A percentile compares a stretch with the other conserved stretches of the same genome.
Conservation (phyloP, 2,329 filamentous ascomycete genomes). For the Hymenoscyphus linearis region DNA sequence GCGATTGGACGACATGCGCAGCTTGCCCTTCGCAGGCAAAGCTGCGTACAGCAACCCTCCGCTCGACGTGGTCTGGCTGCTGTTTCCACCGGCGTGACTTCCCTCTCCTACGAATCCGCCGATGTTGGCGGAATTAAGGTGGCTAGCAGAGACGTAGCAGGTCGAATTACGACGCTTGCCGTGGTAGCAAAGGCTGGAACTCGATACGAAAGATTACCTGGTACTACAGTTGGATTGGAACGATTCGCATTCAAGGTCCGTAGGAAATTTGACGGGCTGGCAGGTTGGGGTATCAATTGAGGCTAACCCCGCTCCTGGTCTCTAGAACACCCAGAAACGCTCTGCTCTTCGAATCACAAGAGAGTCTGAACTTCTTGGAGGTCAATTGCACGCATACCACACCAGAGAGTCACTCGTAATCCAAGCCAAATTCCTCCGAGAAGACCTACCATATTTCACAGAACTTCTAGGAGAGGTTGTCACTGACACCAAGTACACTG, state of each 20-base stretch:
- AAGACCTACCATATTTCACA: conserved; percentile 95
- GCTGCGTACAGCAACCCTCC: conserved; percentile 48
- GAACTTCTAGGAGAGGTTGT: conserved; percentile 93
- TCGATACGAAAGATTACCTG: conserved; percentile 84
- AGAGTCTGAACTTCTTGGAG: conserved; percentile 92
- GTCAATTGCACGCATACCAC: conserved; percentile 81
- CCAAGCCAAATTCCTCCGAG: conserved; percentile 89
- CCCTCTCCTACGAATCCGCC: conserved; percentile 82
- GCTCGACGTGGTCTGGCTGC: conserved; percentile 58
- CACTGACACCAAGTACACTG: conserved; percentile 78
- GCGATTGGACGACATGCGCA: conserved; percentile 58
- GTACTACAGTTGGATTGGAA: conserved; percentile 83
- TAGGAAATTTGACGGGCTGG: conserved; percentile 35
- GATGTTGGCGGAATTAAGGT: conserved; percentile 87
- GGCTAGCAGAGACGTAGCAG: conserved; percentile 82
- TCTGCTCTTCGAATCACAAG: conserved; percentile 89
- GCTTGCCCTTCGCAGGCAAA: conserved; percentile 54
- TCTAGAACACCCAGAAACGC: conserved; percentile 76
- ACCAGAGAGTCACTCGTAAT: conserved; percentile 90
- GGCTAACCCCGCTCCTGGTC: conserved; percentile 12
- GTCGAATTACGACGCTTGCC: conserved; percentile 84
- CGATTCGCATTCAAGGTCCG: conserved; percentile 91
- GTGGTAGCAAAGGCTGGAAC: conserved; percentile 93
- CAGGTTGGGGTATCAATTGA: conserved; percentile 2
- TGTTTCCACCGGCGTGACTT: conserved; percentile 59